Evolutionary conservation across 441 rosid genomes (phyloP), one percentile per base, ranked within the genome.

Genomic region (Erodium moschatum): DNA sequence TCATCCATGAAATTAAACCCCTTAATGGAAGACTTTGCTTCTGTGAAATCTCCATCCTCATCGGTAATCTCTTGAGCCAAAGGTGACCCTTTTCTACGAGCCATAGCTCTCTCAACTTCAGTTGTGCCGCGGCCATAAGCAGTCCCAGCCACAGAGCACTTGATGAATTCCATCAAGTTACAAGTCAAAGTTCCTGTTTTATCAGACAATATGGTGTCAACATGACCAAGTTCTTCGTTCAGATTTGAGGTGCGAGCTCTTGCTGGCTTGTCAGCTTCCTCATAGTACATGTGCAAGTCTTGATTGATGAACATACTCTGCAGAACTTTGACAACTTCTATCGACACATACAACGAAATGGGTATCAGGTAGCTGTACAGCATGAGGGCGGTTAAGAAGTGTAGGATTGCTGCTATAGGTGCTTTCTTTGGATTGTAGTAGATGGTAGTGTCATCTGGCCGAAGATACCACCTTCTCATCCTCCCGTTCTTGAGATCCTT

Each of bases 201-300:
- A 78, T 94, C 99, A 0, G 99, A 94, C 66, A 94, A 94, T 67
- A 94, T 83, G 0, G 97, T 91, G 63, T 87, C 96, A 68, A 94
- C 99, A 73, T 94, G 97, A 42, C 99, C 99, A 64, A 94, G 99
- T 81, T 94, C 99, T 84, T 94, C 97, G 58, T 94, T 94, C 76
- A 94, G 84, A 78, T 94, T 94, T 18, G 99, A 94, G 65, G 99
- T 94, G 29, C 97, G 94, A 18, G 99, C 99, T 35, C 75, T 80
- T 1, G 97, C 97, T 40, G 99, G 97, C 78, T 85, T 87, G 77
- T 94, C 95, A 50, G 87, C 74, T 78, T 88, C 97, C 79, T 88
- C 96, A 18, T 87, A 78, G 78, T 94, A 94, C 99, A 94, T 94
- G 8, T 82, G 76, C 68, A 73, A 75, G 77, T 91, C 97, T 69